Evolutionary conservation across 73 alveolate genomes (phyloP), one percentile per base, ranked within the genome.

Genomic region (Paramecium primaurelia): DNA sequence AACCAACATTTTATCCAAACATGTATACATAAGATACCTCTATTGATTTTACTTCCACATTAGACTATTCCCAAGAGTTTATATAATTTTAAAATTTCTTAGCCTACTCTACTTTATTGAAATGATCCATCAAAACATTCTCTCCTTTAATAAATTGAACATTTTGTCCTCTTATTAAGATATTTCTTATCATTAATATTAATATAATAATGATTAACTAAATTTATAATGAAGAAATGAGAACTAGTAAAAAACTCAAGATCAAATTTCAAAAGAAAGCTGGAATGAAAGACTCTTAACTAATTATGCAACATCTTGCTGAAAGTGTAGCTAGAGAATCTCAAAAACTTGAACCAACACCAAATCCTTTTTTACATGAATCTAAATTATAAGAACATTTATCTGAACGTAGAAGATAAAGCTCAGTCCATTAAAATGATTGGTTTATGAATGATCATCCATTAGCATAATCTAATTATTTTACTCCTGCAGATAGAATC

Each of bases 1-100:
- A 89, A 25, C 94, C 94, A 59, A 89, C 86, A 71, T 89, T 89
- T 47, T 77, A 45, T 18, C 94, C 94, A 71, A 89, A 89, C 92
- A 68, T 45, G 58, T 71, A 89, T 8, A 89, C 86, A 30, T 68
- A 69, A 68, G 71, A 44, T 69, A 89, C 68, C 22, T 71, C 59
- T 22, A 89, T 28, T 38, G 59, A 71, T 28, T 47, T 89, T 0
- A 89, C 84, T 25, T 26, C 88, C n/a, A 89, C 86, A 22, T 49
- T 73, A 3, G 87, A 44, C 2, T 73, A 10, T 44, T 87, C 88
- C 69, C 64, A 87, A 16, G 64, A 58, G 36, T 87, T 59, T 8
- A 87, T 26, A 38, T 77, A 87, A 42, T 87, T 59, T 87, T 60
- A 22, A 54, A 87, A 87, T 25, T 87, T 87, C 71, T 64, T 87